A percentile compares a stretch with the other conserved stretches of the same genome.
These are phyloP conservation scores for Boeremia exigua DNA, from an alignment of 2,329 filamentous ascomycete species.

Conservation along the genomic window DNA sequence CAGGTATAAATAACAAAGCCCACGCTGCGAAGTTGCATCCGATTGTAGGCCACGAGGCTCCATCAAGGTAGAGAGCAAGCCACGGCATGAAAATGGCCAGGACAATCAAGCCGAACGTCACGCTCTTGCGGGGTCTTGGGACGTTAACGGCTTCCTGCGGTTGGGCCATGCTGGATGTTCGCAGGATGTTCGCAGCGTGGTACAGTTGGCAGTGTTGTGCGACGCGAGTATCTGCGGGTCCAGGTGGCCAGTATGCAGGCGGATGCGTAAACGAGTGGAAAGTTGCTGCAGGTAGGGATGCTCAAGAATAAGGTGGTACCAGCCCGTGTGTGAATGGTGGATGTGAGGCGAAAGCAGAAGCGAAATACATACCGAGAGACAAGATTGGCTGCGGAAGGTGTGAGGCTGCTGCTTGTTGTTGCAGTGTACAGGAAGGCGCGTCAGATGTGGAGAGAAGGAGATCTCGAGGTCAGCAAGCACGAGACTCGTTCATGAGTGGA, in stretches of 20 bases:
- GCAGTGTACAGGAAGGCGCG: conserved; percentile 10
- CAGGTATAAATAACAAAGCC: conserved; percentile 6
- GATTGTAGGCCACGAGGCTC: conserved; percentile 15
- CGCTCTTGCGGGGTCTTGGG: conserved; percentile 12
- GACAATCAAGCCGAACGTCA: conserved; percentile 17
- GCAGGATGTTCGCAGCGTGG: neutral
- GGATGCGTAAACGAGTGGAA: conserved; percentile 4
- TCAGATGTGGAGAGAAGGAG: conserved; percentile 5
- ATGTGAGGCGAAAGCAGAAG: conserved; percentile 5
- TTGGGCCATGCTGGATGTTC: conserved; percentile 4
- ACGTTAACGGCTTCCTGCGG: conserved; percentile 7
- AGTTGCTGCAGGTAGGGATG: conserved; percentile 13
- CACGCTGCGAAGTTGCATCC: conserved; percentile 11
- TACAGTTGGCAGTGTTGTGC: neutral
- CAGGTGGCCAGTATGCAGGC: conserved; percentile 5
- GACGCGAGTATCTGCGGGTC: neutral
- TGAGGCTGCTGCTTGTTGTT: conserved; percentile 13
- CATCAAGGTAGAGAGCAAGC: conserved; percentile 31
- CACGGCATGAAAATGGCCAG: conserved; percentile 23
- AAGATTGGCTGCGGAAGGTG: conserved; percentile 16
- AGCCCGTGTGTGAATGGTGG: conserved; percentile 8
- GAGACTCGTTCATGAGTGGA: conserved; percentile 1
- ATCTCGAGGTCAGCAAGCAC: conserved; percentile 5
- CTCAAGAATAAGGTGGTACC: conserved; percentile 7
- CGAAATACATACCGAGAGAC: conserved; percentile 31